A percentile compares a stretch with the other conserved stretches of the same genome.
Evolutionary conservation across 1,284 basidiomycete genomes (phyloP).

Genomic region (Malassezia globosa): DNA sequence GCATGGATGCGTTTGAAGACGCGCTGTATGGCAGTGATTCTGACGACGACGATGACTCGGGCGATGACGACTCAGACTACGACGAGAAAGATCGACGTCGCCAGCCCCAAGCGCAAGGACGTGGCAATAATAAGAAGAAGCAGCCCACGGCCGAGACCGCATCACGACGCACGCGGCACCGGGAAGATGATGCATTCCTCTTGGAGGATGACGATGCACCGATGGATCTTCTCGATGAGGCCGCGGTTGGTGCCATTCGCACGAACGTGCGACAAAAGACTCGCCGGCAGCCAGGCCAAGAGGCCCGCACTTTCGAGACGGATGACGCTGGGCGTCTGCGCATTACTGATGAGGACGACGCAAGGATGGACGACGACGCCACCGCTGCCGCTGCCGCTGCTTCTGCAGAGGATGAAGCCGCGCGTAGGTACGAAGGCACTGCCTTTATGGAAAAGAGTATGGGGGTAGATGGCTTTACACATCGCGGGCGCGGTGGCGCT

Average conservation of each 20-base stretch:
- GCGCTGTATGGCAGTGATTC: constrained; percentile 39
- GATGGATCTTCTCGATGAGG: constrained; percentile 80
- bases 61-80: constrained; percentile 17
- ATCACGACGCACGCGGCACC: constrained; percentile 6
- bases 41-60: constrained; percentile 29
- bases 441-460: constrained; percentile 74
- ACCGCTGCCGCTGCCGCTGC: constrained; percentile 41
- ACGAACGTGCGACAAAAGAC: constrained; percentile 17
- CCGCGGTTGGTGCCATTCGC: constrained; percentile 19
- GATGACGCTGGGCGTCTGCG: constrained; percentile 84
- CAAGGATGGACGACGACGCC: not conserved
- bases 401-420: constrained; percentile 53
- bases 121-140: not conserved
- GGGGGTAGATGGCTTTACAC: constrained; percentile 75
- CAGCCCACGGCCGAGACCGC: not conserved
- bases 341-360: constrained; percentile 53
- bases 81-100: not conserved
- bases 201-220: constrained; percentile 84
- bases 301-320: constrained; percentile 73
- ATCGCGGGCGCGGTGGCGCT: constrained; percentile 63
- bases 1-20: constrained; percentile 40
- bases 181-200: constrained; percentile 53
- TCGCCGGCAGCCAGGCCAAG: constrained; percentile 58
- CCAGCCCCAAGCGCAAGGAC: too few species aligned
- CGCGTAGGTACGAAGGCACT: constrained; percentile 51